Base-by-base conservation (phyloP, 2,329 filamentous ascomycete species). In the Hymenoscyphus occultus region DNA sequence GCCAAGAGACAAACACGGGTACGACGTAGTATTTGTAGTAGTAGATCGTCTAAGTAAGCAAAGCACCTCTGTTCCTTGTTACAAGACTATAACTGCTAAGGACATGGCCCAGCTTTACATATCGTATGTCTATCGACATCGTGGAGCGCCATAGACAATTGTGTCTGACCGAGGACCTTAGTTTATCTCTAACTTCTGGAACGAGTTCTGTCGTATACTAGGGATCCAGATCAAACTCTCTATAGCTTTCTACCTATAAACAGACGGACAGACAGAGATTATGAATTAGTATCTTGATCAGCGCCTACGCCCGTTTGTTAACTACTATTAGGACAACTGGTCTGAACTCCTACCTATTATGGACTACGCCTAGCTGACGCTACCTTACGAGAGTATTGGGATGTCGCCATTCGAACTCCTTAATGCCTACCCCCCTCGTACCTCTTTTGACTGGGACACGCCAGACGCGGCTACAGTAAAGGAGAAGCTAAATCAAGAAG, bases 261-360 rank as follows among this genome's bases (percentile, higher is more conserved):
- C 22, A 22, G 22, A 22, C 1, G 22, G 22, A 22, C 22, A 22
- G 1, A 22, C 22, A 22, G 22, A 22, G 1, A 22, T 22, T 1
- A 22, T 22, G 22, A 22, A 22, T 1, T 1, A 1, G 22, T 22
- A 22, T 1, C 1, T 57, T 14, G 66, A 72, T 54, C 32, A 63
- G 31, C 35, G 60, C 7, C 62, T 72, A 5, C 45, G 64, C 0
- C 57, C 42, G 2, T 71, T 67, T 48, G 57, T 69, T 1, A 65
- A 67, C 39, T 70, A 70, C 57, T 64, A 71, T 56, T 57, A 71
- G 39, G 63, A 71, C 51, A 67, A 72, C 35, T 72, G 61, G 65
- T 45, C 14, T 1, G 45, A 66, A 31, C 39, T 68, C 3, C 59
- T 72, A 1, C 66, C 62, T 13, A 32, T 69, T 1, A 65, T 68